Base-by-base conservation (phyloP, 192 early-diverging fungal genomes). In the Rhizophagus sp. region DNA sequence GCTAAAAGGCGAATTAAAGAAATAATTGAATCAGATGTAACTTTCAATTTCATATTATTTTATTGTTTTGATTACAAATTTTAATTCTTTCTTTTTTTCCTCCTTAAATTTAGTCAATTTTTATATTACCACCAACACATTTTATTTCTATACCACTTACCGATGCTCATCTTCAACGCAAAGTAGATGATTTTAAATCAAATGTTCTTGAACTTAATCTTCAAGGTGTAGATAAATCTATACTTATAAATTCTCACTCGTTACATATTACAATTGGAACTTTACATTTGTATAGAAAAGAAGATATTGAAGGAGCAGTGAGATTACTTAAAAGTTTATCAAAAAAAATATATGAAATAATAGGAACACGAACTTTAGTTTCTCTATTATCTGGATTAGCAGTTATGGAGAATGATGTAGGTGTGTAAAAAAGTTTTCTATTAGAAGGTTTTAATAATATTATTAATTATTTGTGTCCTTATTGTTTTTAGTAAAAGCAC, bases 61-160 rank as follows among this genome's bases (percentile, higher is more conserved):
- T 41, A 6, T 41, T 41, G 39, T 41, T 52, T 13, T 27, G 7
- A 34, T 8, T 13, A 57, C n/a, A 61, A 61, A 36, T 57, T 75
- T 24, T 8, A 30, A 41, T 9, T 41, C 17, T 34, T 17, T 30
- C 12, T 34, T 19, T 33, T 57, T 15, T 30, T 30, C 30, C n/a
- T 47, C 13, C 4, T 27, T 61, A 36, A 36, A 36, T 33, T 17
- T 30, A 75, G 50, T 6, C n/a, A 33, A 30, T 33, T 15, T 17
- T 25, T 25, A n/a, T 17, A 11, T 19, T 75, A 12, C 73, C 8
- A 34, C 73, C 73, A 33, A 61, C 73, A 27, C 73, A 75, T 57
- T 75, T 75, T 36, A 24, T 75, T 75, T 75, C 73, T 34, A n/a
- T 75, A 17, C 73, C 73, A 10, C 49, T 75, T 75, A 61, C 4